A percentile compares a stretch with the other conserved stretches of the same genome.
These are phyloP conservation scores for Boletus edulis DNA, from an alignment of 768 basidiomycete species.

Conservation along the genomic window DNA sequence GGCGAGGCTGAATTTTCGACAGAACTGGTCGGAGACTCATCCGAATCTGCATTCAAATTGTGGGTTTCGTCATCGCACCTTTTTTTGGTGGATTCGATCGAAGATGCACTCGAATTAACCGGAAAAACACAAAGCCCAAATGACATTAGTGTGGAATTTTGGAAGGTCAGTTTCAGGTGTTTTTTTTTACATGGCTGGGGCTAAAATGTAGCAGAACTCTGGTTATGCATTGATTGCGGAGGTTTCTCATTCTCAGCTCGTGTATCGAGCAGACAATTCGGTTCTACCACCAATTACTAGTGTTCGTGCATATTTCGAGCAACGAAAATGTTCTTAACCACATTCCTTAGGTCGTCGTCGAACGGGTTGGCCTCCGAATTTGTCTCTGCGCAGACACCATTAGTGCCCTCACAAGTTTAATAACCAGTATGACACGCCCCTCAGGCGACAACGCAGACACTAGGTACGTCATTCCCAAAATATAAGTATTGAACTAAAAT, in stretches of 20 bases:
- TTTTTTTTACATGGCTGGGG: background rate
- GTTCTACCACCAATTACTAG: slow-evolving; percentile 34
- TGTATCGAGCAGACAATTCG: slow-evolving; percentile 32
- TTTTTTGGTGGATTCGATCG: slow-evolving; percentile 54
- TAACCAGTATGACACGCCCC: slow-evolving; percentile 46
- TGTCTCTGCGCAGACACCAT: slow-evolving; percentile 82
- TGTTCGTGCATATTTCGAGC: slow-evolving; percentile 32
- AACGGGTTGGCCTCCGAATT: slow-evolving; percentile 51
- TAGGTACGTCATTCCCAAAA: slow-evolving; percentile 13
- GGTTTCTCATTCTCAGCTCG: slow-evolving; percentile 47
- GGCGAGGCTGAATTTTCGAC: slow-evolving; percentile 69
- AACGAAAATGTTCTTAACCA: background rate
- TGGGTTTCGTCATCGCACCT: slow-evolving; percentile 48
- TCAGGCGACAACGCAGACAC: slow-evolving; percentile 35
- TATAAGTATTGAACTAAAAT: background rate
- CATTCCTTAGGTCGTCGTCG: slow-evolving; percentile 49
- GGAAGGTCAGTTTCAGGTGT: slow-evolving; percentile 57
- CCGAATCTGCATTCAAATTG: slow-evolving; percentile 51
- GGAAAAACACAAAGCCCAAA: slow-evolving; percentile 18
- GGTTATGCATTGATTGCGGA: slow-evolving; percentile 73
- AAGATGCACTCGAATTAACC: slow-evolving; percentile 23
- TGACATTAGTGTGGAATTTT: slow-evolving; percentile 44
- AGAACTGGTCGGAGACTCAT: slow-evolving; percentile 66
- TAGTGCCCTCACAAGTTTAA: slow-evolving; percentile 54
- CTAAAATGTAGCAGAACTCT: slow-evolving; percentile 37